Evolutionary conservation across 345 rosid genomes (phyloP).

Genomic region (Rhizophora apiculata): DNA sequence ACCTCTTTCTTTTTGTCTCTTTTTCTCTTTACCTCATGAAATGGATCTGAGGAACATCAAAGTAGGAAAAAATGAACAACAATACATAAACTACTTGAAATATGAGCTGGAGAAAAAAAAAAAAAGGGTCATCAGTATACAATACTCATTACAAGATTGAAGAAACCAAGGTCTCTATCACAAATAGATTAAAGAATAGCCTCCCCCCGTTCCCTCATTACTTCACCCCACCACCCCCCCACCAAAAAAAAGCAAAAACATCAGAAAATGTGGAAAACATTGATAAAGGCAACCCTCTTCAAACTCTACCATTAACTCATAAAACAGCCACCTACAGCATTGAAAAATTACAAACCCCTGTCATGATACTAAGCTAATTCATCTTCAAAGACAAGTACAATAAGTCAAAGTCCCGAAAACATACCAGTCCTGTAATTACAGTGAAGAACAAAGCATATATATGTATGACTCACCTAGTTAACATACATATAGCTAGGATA

Average conservation of each 20-base stretch:
- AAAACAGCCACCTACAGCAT: not conserved
- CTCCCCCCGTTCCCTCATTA: too few relatives aligned
- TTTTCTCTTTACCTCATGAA: constrained; percentile 74
- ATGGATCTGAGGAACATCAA: constrained; percentile 56
- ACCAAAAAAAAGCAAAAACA: too few relatives aligned
- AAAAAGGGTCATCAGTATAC: not conserved
- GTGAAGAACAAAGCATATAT: not conserved
- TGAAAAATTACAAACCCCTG: not conserved
- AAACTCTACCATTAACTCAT: not conserved
- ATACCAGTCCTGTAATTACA: not conserved
- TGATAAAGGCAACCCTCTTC: too few relatives aligned
- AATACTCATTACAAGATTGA: not conserved
- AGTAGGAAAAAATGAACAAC: constrained; percentile 13
- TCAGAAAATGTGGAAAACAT: too few relatives aligned
- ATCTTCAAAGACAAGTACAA: constrained; percentile 7
- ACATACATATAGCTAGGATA: too few relatives aligned
- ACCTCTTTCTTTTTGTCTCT: constrained; percentile 86
- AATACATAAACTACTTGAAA: not conserved
- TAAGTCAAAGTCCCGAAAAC: not conserved
- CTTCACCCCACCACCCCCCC: not conserved
- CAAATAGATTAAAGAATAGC: not conserved
- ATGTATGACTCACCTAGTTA: too few relatives aligned
- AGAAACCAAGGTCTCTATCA: not conserved
- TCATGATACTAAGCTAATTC: not conserved
- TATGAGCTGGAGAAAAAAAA: not conserved